A percentile compares a stretch with the other conserved stretches of the same genome.
Evolutionary conservation across 768 basidiomycete genomes (phyloP).

Genomic region (Sporobolomyces roseus): DNA sequence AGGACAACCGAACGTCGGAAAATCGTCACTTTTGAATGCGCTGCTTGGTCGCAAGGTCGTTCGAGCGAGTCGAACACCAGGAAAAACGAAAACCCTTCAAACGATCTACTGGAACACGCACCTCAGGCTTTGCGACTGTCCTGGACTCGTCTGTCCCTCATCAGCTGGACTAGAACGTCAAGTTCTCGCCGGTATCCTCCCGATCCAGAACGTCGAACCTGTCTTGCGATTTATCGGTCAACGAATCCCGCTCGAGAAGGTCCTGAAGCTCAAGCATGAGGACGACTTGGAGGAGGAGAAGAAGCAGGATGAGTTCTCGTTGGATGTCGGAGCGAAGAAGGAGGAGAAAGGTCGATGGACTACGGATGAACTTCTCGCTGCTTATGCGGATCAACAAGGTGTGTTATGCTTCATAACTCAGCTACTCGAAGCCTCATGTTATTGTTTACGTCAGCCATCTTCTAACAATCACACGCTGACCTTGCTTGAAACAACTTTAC

Average conservation of each 20-base stretch:
- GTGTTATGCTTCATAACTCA: conserved; percentile 54
- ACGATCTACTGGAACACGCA: conserved; percentile 83
- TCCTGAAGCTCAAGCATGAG: conserved; percentile 56
- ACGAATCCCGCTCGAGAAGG: conserved; percentile 70
- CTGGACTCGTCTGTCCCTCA: conserved; percentile 87
- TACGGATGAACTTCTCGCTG: conserved; percentile 74
- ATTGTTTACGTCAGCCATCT: too few relatives aligned
- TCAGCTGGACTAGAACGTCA: conserved; percentile 77
- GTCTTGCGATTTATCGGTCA: conserved; percentile 69
- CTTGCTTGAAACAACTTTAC: too few relatives aligned
- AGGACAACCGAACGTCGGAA: conserved; percentile 77
- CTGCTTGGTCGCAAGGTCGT: conserved; percentile 76
- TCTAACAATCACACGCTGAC: too few relatives aligned
- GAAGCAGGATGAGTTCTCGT: conserved; percentile 14
- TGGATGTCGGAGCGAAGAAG: conserved; percentile 45
- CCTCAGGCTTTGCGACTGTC: conserved; percentile 88
- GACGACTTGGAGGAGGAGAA: conserved; percentile 31
- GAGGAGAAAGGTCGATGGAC: conserved; percentile 69
- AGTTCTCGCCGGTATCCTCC: conserved; percentile 49
- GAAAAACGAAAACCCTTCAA: conserved; percentile 58
- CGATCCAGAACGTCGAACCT: conserved; percentile 56
- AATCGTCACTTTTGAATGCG: conserved; percentile 86
- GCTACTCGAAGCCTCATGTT: too few relatives aligned
- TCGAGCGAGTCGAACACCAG: conserved; percentile 76
- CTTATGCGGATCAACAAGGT: conserved; percentile 70